Percentiles rank a stretch among this genome's conserved stretches.
phyloP scores from a whole-genome alignment of 148 eudicot species.

The Rhododendron henanense region DNA sequence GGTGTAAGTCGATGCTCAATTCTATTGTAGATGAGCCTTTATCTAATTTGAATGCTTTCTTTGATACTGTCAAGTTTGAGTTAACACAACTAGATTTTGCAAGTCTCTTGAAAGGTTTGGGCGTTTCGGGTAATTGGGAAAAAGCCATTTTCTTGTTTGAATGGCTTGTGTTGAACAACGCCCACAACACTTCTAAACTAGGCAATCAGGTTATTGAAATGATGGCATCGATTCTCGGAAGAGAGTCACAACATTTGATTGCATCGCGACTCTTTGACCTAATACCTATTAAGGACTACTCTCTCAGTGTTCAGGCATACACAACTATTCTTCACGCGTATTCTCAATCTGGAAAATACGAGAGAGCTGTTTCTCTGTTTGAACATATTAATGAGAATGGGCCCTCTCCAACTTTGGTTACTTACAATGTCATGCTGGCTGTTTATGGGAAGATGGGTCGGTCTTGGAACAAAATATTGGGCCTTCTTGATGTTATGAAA shows the following conservation, averaged over 20 bases:
- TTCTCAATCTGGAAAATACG: constrained; percentile 61
- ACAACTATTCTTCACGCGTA: constrained; percentile 70
- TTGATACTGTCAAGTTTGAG: constrained; percentile 42
- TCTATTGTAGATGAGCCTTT: constrained; percentile 46
- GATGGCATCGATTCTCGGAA: constrained; percentile 66
- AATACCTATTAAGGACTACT: constrained; percentile 53
- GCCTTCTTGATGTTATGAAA: constrained; percentile 66
- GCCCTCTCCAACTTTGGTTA: constrained; percentile 62
- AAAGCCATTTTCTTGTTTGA: constrained; percentile 66
- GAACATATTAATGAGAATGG: constrained; percentile 53
- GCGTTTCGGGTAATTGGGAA: constrained; percentile 59
- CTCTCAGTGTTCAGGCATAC: constrained; percentile 65
- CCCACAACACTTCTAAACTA: constrained; percentile 23
- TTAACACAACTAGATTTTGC: constrained; percentile 55
- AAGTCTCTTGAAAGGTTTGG: constrained; percentile 63
- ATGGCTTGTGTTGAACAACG: constrained; percentile 50
- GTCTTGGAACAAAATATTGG: constrained; percentile 63
- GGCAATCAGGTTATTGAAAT: constrained; percentile 62
- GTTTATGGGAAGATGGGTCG: constrained; percentile 88
- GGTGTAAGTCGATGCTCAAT: constrained; percentile 54
- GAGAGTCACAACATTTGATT: constrained; percentile 67
- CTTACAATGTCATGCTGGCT: constrained; percentile 66
- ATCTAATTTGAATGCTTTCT: constrained; percentile 40
- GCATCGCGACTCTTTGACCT: constrained; percentile 67
- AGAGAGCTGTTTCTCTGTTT: constrained; percentile 55